phyloP scores from a whole-genome alignment of 2,329 filamentous ascomycete species.

The Lomentospora prolificans region DNA sequence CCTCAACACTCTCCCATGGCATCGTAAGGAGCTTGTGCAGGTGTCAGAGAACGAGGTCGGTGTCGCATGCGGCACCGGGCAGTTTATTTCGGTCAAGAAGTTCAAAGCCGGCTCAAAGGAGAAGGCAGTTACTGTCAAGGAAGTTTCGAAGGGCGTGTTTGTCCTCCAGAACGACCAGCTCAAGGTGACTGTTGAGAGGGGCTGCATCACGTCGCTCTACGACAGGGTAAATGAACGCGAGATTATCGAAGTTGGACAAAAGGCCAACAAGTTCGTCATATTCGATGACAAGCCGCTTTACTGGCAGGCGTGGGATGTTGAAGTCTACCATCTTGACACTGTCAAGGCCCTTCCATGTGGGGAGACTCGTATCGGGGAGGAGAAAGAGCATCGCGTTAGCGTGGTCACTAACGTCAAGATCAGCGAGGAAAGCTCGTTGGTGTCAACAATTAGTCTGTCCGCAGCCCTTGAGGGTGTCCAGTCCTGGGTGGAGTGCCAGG shows the following conservation, averaged over 20 bases:
- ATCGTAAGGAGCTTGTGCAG: slow-evolving; percentile 62
- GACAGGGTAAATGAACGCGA: slow-evolving; percentile 68
- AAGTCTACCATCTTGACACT: slow-evolving; percentile 88
- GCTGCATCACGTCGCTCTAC: slow-evolving; percentile 74
- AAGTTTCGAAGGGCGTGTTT: slow-evolving; percentile 53
- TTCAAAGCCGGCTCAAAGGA: slow-evolving; percentile 35
- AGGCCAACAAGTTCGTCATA: slow-evolving; percentile 84
- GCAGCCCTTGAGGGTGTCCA: slow-evolving; percentile 55
- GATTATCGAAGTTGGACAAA: slow-evolving; percentile 60
- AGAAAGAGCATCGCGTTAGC: slow-evolving; percentile 66
- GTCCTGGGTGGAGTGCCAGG: slow-evolving; percentile 66
- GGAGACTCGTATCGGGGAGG: slow-evolving; percentile 61
- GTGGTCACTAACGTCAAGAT: slow-evolving; percentile 79
- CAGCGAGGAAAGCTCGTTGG: slow-evolving; percentile 76
- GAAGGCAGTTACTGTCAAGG: slow-evolving; percentile 40
- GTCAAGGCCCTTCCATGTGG: slow-evolving; percentile 63
- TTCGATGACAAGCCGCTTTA: slow-evolving; percentile 97
- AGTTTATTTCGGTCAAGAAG: slow-evolving; percentile 37
- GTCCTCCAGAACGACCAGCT: slow-evolving; percentile 72
- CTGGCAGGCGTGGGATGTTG: slow-evolving; percentile 97
- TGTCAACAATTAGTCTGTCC: slow-evolving; percentile 72
- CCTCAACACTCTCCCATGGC: slow-evolving; percentile 83
- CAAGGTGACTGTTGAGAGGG: slow-evolving; percentile 60
- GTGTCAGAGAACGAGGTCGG: slow-evolving; percentile 44
- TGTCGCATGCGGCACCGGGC: slow-evolving; percentile 47